Base-by-base conservation (phyloP, 495 filamentous ascomycete species). In the Thermochaetoides thermophila region DNA sequence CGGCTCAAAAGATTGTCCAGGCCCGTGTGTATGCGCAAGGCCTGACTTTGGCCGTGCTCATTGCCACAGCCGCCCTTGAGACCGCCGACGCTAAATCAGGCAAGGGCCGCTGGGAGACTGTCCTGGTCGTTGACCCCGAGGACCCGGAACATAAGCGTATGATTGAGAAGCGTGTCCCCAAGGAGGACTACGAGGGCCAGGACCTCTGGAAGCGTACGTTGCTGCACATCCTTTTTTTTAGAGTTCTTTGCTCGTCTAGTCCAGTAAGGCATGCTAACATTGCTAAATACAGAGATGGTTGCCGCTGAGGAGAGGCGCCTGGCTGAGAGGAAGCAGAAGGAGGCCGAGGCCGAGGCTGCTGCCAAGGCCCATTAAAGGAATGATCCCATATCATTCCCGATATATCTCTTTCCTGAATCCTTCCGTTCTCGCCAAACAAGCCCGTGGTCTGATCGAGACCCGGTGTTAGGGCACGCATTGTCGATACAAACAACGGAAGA, bases 21-120 rank as follows among this genome's bases (percentile, higher is more conserved):
- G 91, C 91, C 7, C 75, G 89, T 66, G 78, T 97, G 39, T 96
- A 96, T 60, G 89, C 89, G n/a, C 89, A 97, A 63, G 85, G 84
- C 11, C 60, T 94, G 46, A 95, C 89, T 30, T 60, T 97, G 12
- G 81, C 80, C 49, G 83, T 96, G 32, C 60, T 97, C 38, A 63
- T 93, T 46, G 84, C 82, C 19, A 81, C 74, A 37, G 87, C 91
- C 24, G 84, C 73, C 12, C 80, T 96, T 49, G 89, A 97, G 75
- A 77, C 85, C 18, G 70, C 69, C 5, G 89, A 97, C 55, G 77
- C 80, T 35, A 70, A 66, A 40, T 69, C 66, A 43, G 83, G 79
- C 12, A 71, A 71, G 49, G 85, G 86, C 46, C 70, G 74, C 49
- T 83, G 72, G 69, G 72, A 76, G 66, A 80, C 71, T 27, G 63